phyloP scores from a whole-genome alignment of 345 rosid genomes.

The Alliaria petiolata region DNA sequence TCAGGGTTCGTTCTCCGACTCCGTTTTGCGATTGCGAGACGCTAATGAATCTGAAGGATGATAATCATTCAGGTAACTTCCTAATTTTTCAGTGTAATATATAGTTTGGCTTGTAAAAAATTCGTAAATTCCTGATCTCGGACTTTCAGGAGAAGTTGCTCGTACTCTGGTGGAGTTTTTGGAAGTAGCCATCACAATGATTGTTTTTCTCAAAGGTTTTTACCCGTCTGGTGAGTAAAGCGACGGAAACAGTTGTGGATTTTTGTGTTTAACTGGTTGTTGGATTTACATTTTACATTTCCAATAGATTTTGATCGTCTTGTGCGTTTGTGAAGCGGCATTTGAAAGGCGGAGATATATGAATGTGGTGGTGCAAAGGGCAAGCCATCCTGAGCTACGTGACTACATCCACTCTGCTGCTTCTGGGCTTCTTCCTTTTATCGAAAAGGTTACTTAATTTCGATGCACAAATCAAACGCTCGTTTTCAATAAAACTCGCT shows the following conservation, averaged over 20 bases:
- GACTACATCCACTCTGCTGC: conserved; percentile 66
- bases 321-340: conserved; percentile 50
- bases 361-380: conserved; percentile 72
- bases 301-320: background rate
- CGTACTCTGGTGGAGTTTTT: conserved; percentile 64
- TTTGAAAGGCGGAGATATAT: conserved; percentile 73
- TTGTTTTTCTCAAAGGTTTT: conserved; percentile 64
- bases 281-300: background rate
- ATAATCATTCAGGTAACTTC: conserved; percentile 9
- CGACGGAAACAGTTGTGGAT: background rate
- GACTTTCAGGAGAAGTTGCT: conserved; percentile 23
- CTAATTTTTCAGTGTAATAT: too few species aligned
- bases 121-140: background rate
- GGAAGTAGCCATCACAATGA: conserved; percentile 85
- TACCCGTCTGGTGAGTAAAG: conserved; percentile 56
- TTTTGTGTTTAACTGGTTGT: background rate
- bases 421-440: conserved; percentile 53
- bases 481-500: too few species aligned
- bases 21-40: background rate
- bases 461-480: too few species aligned
- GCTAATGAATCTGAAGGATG: conserved; percentile 19
- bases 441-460: conserved; percentile 61
- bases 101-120: background rate
- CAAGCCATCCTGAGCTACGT: conserved; percentile 60
- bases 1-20: background rate